Base-by-base conservation (phyloP, 148 eudicot species). In the Agrostemma githago region DNA sequence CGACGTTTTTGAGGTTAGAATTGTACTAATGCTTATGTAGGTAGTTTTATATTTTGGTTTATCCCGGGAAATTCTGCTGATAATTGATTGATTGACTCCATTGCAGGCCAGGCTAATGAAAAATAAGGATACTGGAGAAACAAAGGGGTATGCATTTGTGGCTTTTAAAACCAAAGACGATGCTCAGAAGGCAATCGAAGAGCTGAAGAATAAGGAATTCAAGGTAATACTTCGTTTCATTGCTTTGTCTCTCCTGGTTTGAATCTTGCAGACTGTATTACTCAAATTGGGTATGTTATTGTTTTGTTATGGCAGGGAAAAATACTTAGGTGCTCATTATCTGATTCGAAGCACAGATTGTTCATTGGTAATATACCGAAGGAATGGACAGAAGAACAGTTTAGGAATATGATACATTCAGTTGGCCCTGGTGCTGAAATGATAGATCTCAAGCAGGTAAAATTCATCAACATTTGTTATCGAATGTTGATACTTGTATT, bases 281-380 rank as follows among this genome's bases (percentile, higher is more conserved):
- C 21, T 42, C 16, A 7, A 59, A 42, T 66, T 76, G 38, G 53
- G 68, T 26, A 58, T 74, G 1, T 66, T 46, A 57, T 9, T 53
- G 19, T 41, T 12, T 68, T n/a, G 21, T 79, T 9, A 14, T 53
- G 82, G 75, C 85, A 95, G 98, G 98, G 98, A 15, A 95, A 88
- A 79, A 81, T 88, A 20, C 72, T 95, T 72, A 82, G 97, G 79
- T 95, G 97, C 81, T 92, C 98, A 17, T 80, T 92, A 20, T 90
- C 97, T 68, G 97, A 95, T 80, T 68, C 96, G 42, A 95, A 95
- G 81, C 84, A 90, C 77, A 83, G 97, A 74, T 79, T 95, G 82
- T 95, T 92, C 79, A 90, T 95, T 66, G 98, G 97, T 63, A 95
- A 95, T 70, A 83, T 95, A 56, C 98, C 98, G 5, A 95, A 90